A percentile compares a stretch with the other conserved stretches of the same genome.
phyloP scores from a whole-genome alignment of 2,329 filamentous ascomycete genomes.

The Bipolaris bicolor region DNA sequence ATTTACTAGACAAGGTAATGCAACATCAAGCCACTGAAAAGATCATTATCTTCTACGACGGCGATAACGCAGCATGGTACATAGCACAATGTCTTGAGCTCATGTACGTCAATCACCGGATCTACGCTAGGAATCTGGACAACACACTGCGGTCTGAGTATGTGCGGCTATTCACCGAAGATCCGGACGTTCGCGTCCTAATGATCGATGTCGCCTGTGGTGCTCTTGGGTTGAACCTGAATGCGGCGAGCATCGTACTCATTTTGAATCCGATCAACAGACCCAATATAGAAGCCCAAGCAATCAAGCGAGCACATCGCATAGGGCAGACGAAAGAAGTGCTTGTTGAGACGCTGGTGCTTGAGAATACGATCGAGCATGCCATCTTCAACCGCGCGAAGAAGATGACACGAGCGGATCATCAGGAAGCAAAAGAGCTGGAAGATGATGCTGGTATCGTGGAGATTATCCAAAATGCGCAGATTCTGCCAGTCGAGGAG shows the following conservation, averaged over 20 bases:
- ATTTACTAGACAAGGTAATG: slow-evolving; percentile 76
- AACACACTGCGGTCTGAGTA: slow-evolving; percentile 72
- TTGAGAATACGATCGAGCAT: slow-evolving; percentile 83
- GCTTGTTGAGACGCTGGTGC: slow-evolving; percentile 82
- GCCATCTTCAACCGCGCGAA: slow-evolving; percentile 75
- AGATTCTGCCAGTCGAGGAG: slow-evolving; percentile 53
- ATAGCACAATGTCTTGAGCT: slow-evolving; percentile 82
- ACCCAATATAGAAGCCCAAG: slow-evolving; percentile 83
- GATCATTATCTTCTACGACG: slow-evolving; percentile 91
- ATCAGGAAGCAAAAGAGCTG: slow-evolving; percentile 61
- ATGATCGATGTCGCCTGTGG: slow-evolving; percentile 92
- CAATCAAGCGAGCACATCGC: slow-evolving; percentile 85
- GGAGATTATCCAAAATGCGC: slow-evolving; percentile 64
- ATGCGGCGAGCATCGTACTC: slow-evolving; percentile 81
- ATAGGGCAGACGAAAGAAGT: slow-evolving; percentile 83
- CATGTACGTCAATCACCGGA: slow-evolving; percentile 65
- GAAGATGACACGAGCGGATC: slow-evolving; percentile 71
- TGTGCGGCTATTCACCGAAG: slow-evolving; percentile 77
- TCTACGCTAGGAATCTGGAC: slow-evolving; percentile 69
- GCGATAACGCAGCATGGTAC: slow-evolving; percentile 85
- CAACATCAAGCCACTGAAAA: slow-evolving; percentile 75
- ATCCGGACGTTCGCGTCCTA: slow-evolving; percentile 72
- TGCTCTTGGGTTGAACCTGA: slow-evolving; percentile 85
- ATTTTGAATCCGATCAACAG: slow-evolving; percentile 90
- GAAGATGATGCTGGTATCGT: slow-evolving; percentile 65